Conservation (phyloP, 345 rosid species). For the Trapa incisa region DNA sequence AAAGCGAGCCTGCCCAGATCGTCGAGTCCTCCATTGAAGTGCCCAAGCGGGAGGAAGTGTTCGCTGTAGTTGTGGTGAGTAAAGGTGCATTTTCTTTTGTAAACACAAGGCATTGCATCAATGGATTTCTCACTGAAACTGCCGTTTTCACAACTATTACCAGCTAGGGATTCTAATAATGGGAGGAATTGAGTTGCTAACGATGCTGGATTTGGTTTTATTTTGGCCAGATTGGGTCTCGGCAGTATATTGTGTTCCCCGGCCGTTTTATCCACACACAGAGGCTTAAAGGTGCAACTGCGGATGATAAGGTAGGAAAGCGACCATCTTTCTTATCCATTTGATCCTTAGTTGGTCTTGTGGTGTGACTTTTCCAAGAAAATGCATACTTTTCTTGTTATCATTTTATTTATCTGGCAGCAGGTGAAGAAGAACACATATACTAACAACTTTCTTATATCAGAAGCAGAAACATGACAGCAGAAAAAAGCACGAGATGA, state of each 20-base stretch:
- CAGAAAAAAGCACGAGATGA: not conserved
- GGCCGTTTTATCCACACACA: slow-evolving; percentile 65
- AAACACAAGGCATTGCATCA: too few species aligned
- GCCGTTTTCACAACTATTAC: too few species aligned
- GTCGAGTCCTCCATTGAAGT: slow-evolving; percentile 5
- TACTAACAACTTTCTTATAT: not conserved
- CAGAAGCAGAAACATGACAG: not conserved
- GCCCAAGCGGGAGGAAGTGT: slow-evolving; percentile 82
- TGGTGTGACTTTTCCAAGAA: not conserved
- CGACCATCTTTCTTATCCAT: not conserved
- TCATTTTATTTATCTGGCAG: not conserved
- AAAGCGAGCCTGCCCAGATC: slow-evolving; percentile 4
- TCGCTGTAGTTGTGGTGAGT: slow-evolving; percentile 92
- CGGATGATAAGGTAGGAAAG: slow-evolving; percentile 56
- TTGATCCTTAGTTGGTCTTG: not conserved
- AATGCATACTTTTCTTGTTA: not conserved
- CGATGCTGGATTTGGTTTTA: not conserved
- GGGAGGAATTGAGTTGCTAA: too few species aligned
- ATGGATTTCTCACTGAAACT: too few species aligned
- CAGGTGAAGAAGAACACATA: not conserved
- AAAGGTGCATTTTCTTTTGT: not conserved
- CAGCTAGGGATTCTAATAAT: too few species aligned
- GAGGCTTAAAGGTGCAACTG: slow-evolving; percentile 85
- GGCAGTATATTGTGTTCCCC: slow-evolving; percentile 88
- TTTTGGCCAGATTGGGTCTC: slow-evolving; percentile 49